phyloP scores from a whole-genome alignment of 768 basidiomycete genomes.

The Butyriboletus loyo region DNA sequence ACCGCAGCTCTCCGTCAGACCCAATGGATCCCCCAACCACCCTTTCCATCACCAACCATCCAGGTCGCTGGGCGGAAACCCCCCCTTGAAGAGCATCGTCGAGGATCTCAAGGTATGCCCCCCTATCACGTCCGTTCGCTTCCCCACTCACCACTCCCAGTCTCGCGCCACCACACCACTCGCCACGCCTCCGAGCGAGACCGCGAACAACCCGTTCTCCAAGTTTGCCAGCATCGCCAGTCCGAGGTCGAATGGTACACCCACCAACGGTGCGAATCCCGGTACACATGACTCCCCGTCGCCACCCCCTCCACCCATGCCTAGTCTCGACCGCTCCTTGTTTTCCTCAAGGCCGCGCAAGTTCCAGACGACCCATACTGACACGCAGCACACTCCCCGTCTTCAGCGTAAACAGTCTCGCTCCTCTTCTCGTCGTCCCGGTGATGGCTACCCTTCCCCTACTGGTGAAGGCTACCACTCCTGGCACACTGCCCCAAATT shows the following conservation, averaged over 20 bases:
- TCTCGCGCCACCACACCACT: conserved; percentile 42
- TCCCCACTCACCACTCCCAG: conserved; percentile 11
- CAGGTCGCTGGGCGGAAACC: conserved; percentile 17
- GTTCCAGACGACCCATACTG: conserved; percentile 48
- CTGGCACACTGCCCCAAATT: conserved; percentile 57
- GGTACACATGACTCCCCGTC: neutral
- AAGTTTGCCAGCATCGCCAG: conserved; percentile 41
- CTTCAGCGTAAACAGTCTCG: conserved; percentile 52
- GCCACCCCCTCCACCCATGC: neutral
- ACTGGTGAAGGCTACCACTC: conserved; percentile 23
- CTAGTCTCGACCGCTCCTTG: conserved; percentile 25
- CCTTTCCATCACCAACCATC: conserved; percentile 19
- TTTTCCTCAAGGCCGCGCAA: conserved; percentile 36
- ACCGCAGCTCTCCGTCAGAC: conserved; percentile 4
- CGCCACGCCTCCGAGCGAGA: conserved; percentile 45
- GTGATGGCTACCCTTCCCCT: conserved; percentile 31
- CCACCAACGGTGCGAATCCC: conserved; percentile 9
- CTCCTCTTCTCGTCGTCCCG: conserved; percentile 49
- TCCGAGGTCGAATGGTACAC: conserved; percentile 14
- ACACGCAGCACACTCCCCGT: conserved; percentile 36
- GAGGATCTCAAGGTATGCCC: conserved; percentile 67
- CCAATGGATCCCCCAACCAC: conserved; percentile 2
- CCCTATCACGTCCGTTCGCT: neutral
- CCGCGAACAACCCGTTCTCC: conserved; percentile 58
- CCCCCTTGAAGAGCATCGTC: conserved; percentile 66